A percentile compares a stretch with the other conserved stretches of the same genome.
These are phyloP conservation scores for Boletus pseudopeckii DNA, from an alignment of 768 basidiomycete species.

Conservation along the genomic window DNA sequence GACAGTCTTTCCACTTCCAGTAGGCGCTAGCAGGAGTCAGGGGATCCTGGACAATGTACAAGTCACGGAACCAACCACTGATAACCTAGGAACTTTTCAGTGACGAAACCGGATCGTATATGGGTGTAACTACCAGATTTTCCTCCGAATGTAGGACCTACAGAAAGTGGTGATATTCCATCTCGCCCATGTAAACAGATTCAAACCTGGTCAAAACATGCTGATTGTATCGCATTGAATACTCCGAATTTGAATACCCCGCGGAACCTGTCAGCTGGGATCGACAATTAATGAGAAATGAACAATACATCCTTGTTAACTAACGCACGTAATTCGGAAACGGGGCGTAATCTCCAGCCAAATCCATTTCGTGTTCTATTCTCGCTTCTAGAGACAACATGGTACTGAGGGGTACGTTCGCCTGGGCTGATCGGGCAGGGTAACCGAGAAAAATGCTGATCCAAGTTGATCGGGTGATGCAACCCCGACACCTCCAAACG, in stretches of 20 bases:
- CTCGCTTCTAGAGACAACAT: background rate
- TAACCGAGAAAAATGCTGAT: background rate
- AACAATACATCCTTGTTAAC: slow-evolving; percentile 12
- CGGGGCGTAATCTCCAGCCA: slow-evolving; percentile 57
- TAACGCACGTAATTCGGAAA: slow-evolving; percentile 66
- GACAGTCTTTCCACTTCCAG: slow-evolving; percentile 94
- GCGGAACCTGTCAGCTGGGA: slow-evolving; percentile 75
- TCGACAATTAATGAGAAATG: slow-evolving; percentile 6
- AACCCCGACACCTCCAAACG: background rate
- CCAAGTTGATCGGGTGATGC: background rate
- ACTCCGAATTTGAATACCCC: slow-evolving; percentile 82
- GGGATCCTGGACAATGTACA: background rate
- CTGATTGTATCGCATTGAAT: slow-evolving; percentile 90
- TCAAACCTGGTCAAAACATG: slow-evolving; percentile 69
- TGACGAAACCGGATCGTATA: background rate
- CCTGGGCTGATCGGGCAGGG: background rate
- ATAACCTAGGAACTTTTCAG: slow-evolving; percentile 50
- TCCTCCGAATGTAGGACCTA: slow-evolving; percentile 58
- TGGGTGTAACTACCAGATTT: slow-evolving; percentile 51
- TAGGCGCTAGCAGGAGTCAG: slow-evolving; percentile 62
- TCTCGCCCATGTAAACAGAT: background rate
- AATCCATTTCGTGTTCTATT: slow-evolving; percentile 36
- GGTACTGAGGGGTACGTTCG: background rate
- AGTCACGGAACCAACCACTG: slow-evolving; percentile 47
- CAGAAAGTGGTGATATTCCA: background rate